Evolutionary conservation across 106 monocot genomes (phyloP), one percentile per base, ranked within the genome.

Genomic region (Dendrobium chrysotoxum): DNA sequence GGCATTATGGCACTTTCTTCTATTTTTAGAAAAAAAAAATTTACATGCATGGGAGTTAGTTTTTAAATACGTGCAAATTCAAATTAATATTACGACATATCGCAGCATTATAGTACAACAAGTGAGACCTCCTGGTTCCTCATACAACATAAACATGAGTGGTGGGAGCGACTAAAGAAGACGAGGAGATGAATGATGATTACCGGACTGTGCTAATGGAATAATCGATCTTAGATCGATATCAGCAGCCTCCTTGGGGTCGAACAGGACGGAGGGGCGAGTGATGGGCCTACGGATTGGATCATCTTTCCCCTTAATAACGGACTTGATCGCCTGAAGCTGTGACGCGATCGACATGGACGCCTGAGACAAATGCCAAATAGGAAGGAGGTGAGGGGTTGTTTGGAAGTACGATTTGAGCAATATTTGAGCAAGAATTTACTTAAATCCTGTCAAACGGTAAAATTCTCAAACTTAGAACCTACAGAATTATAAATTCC

Each of bases 241-340:
- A 71, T 98, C 98, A 38, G 98, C 92, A 21, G 98, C 98, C 30
- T 95, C 91, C 76, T 92, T 95, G 40, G 95, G 84, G 57, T 85
- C 89, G 80, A 91, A 98, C 23, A 98, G 79, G 47, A 98, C 79
- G 23, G 95, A 95, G 23, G 98, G 98, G 28, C 92, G 92, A 13
- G 88, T 92, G 40, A 85, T 11, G 35, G 97, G 94, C 39, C 89
- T 66, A 0, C 83, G 72, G 70, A 80, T 28, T 28, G 86, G 80
- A 47, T 83, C 89, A 0, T 77, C 82, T 28, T 79, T 61, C 5
- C 91, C 94, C n/a, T 66, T 78, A 26, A 84, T 35, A 26, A 83
- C 79, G 53, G 97, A 84, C 72, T 88, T 92, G 86, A 92, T 89
- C 12, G 79, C 91, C 42, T 91, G 84, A 16, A 98, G 87, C 81